These are phyloP conservation scores for Piloderma croceum DNA, from an alignment of 768 basidiomycete genomes.

Conservation along the genomic window DNA sequence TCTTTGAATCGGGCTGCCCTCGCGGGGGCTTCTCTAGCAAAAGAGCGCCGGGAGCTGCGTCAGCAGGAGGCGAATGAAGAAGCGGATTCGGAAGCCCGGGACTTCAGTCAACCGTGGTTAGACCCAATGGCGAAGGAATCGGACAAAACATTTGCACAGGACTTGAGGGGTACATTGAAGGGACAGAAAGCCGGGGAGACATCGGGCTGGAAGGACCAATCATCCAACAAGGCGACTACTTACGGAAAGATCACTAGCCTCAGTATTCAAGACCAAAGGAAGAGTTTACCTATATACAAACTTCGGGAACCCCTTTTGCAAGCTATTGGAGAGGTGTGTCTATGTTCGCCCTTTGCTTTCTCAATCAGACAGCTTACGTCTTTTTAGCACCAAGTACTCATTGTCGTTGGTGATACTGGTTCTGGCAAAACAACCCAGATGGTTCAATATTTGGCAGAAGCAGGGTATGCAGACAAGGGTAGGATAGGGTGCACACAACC, in stretches of 20 bases:
- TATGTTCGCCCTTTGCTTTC: constrained; percentile 5
- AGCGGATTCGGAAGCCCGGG: constrained; percentile 89
- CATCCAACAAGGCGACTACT: constrained; percentile 93
- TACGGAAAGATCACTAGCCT: constrained; percentile 89
- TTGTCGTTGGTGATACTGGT: constrained; percentile 97
- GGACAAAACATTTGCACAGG: constrained; percentile 90
- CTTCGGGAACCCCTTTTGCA: constrained; percentile 84
- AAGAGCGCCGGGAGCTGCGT: constrained; percentile 89
- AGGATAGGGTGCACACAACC: constrained; percentile 98
- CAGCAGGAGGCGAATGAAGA: constrained; percentile 93
- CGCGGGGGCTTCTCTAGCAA: constrained; percentile 87
- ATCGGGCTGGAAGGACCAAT: constrained; percentile 86
- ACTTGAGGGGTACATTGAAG: constrained; percentile 73
- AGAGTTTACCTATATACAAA: constrained; percentile 90
- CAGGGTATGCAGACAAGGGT: constrained; percentile 85
- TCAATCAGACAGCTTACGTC: constrained; percentile 12
- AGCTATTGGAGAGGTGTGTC: constrained; percentile 83
- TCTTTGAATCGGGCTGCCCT: constrained; percentile 94
- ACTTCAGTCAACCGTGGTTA: constrained; percentile 95
- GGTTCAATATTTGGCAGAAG: constrained; percentile 96
- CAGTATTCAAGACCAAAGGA: constrained; percentile 91
- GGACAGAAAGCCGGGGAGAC: constrained; percentile 80
- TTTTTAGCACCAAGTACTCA: constrained; percentile 86
- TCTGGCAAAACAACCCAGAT: constrained; percentile 99
- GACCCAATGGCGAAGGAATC: constrained; percentile 92